phyloP scores from a whole-genome alignment of 345 rosid genomes.

The Gynandropsis gynandra region DNA sequence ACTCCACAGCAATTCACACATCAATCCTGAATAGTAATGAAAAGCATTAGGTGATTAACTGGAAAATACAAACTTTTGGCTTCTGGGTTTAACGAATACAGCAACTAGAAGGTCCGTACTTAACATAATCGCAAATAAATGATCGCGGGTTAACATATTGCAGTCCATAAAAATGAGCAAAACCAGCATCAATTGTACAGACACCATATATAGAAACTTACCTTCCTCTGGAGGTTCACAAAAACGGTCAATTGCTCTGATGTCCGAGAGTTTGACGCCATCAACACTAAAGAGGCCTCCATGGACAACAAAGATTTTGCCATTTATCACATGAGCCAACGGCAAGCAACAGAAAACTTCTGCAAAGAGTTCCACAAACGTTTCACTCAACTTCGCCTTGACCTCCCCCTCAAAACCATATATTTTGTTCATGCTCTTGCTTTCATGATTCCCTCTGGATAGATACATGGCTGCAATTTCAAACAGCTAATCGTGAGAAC shows the following conservation, averaged over 20 bases:
- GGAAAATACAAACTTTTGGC: no score
- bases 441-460: slow-evolving; percentile 96
- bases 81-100: no score
- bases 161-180: background rate
- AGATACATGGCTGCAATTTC: slow-evolving; percentile 72
- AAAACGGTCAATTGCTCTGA: slow-evolving; percentile 79
- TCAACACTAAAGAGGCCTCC: slow-evolving; percentile 98
- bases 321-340: slow-evolving; percentile 78
- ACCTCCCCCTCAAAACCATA: slow-evolving; percentile 99
- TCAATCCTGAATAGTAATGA: slow-evolving; percentile 50
- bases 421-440: slow-evolving; percentile 99
- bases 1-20: slow-evolving; percentile 98
- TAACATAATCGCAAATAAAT: background rate
- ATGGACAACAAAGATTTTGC: slow-evolving; percentile 81
- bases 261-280: slow-evolving; percentile 88
- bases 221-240: slow-evolving; percentile 99
- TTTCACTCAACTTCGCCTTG: slow-evolving; percentile 81
- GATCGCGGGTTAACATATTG: no score
- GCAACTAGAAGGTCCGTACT: no score
- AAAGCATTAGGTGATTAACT: background rate
- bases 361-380: slow-evolving; percentile 89
- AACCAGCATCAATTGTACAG: slow-evolving; percentile 3
- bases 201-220: slow-evolving; percentile 21
- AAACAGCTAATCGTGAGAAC: slow-evolving; percentile 11
- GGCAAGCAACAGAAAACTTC: slow-evolving; percentile 97